Evolutionary conservation across 2,329 filamentous ascomycete genomes (phyloP), one percentile per base, ranked within the genome.

Genomic region (Neurospora crassa): DNA sequence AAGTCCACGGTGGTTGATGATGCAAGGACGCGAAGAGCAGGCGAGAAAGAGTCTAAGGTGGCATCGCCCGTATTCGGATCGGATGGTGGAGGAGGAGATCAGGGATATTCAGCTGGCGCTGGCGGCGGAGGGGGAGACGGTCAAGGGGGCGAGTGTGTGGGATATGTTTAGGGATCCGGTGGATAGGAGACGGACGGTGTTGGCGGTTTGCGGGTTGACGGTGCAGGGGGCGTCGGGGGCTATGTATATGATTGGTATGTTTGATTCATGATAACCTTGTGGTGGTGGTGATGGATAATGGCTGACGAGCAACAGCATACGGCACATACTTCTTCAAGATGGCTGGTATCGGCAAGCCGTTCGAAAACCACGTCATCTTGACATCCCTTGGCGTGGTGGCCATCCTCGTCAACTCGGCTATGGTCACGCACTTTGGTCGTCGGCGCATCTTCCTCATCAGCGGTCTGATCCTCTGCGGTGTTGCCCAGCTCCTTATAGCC

Each of bases 291-390:
- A 18, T 43, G 34, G n/a, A 45, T 47, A 20, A 24, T 34, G 24
- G 2, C 59, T 45, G 24, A 67, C 69, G 24, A 68, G 40, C 3
- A 14, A n/a, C 40, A 86, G 85, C 84, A 1, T 87, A 86, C 74
- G 82, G 83, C 34, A 88, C 86, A 1, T 89, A 89, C 77, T 89
- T 89, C 81, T 87, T 89, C 76, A 82, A 85, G 75, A 88, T 88
- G 84, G 86, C 87, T 43, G 81, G 84, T 67, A 84, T 89, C 5
- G 81, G 84, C 42, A 82, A 85, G 68, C 82, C 86, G 10, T 89
- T 89, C 76, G 83, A 85, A 75, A 88, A 88, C 78, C 81, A 83
- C 16, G 87, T 87, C 76, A 86, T 88, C 67, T 81, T 88, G 16
- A 84, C 81, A 40, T 83, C 82, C 7, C 82, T 88, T 68, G 86